phyloP scores from a whole-genome alignment of 2,329 filamentous ascomycete species.

The Alternaria gansuensis region DNA sequence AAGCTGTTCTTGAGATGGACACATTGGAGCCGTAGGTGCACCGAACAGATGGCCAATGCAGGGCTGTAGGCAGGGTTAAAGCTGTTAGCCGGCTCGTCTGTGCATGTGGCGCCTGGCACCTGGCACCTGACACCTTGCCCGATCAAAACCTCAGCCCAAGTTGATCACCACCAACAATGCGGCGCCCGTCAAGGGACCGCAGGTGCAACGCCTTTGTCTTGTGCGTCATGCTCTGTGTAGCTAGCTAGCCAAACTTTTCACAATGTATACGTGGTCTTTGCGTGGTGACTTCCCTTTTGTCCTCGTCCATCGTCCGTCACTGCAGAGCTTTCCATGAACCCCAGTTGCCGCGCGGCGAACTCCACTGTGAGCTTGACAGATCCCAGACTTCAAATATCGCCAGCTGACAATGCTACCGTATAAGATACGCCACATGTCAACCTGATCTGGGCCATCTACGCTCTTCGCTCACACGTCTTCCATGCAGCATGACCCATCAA shows the following conservation, averaged over 20 bases:
- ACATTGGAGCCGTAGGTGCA: constrained; percentile 6
- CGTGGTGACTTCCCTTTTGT: neutral
- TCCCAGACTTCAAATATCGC: constrained; percentile 4
- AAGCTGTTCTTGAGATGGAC: constrained; percentile 13
- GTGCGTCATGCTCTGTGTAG: constrained; percentile 12
- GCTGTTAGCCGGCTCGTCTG: constrained; percentile 13
- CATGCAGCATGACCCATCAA: constrained; percentile 39
- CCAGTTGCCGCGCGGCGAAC: constrained; percentile 26
- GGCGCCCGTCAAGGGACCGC: constrained; percentile 16
- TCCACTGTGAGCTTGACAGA: constrained; percentile 23
- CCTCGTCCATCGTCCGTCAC: constrained; percentile 3
- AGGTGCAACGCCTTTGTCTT: constrained; percentile 8
- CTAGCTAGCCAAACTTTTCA: neutral
- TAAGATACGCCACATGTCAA: neutral
- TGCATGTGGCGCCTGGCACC: neutral
- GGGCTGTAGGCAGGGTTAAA: constrained; percentile 6
- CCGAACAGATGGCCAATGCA: constrained; percentile 12
- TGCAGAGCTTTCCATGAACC: constrained; percentile 9
- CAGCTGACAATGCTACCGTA: constrained; percentile 14
- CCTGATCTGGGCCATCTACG: constrained; percentile 1
- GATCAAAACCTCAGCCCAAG: constrained; percentile 8
- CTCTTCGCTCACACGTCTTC: constrained; percentile 4
- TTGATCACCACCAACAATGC: constrained; percentile 15
- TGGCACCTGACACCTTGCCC: neutral
- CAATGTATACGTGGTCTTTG: constrained; percentile 9